Base-by-base conservation (phyloP, 108 stramenopile species). In the Fistulifera pelliculosa region DNA sequence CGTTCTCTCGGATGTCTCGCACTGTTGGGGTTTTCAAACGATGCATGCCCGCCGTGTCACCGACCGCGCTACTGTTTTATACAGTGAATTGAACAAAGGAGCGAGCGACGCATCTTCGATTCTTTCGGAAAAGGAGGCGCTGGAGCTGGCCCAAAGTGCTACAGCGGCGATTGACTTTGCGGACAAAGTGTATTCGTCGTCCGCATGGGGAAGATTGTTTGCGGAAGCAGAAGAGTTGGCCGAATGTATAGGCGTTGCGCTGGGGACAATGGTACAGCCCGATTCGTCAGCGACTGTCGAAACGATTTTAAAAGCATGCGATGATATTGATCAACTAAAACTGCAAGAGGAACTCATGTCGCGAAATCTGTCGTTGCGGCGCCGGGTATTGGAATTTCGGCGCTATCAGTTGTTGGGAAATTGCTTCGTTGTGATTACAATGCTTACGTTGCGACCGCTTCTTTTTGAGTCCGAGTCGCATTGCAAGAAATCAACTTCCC, bases 401-500 rank as follows among this genome's bases (percentile, higher is more conserved):
- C 68, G 89, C 18, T 85, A 87, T 56, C 67, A 78, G 56, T 64
- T 80, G 26, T 61, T 91, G 19, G 77, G 54, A 27, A 71, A 51
- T 42, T 91, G 38, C 48, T 87, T 57, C 49, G 62, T 51, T 56
- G 60, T 18, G 71, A 84, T 54, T 83, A 82, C 49, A 68, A 85
- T 28, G 79, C 78, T 0, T 91, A 91, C 50, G 73, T 84, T 18
- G 77, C 65, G 12, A 86, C 84, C 1, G 89, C 85, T 2, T 54
- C 59, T 31, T 91, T 91, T 35, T 91, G 27, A 78, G 78, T 51
- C 83, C 84, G 14, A 80, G 71, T 56, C 73, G 85, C 24, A 85
- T 85, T 26, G 62, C 79, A 3, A 54, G 87, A 8, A 24, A 19
- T 23, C 69, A 81, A 22, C 57, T 85, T 27, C 84, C 83, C 5